A percentile compares a stretch with the other conserved stretches of the same genome.
Evolutionary conservation across 169 alveolate species (phyloP).

Genomic region (Plasmodium fragile): DNA sequence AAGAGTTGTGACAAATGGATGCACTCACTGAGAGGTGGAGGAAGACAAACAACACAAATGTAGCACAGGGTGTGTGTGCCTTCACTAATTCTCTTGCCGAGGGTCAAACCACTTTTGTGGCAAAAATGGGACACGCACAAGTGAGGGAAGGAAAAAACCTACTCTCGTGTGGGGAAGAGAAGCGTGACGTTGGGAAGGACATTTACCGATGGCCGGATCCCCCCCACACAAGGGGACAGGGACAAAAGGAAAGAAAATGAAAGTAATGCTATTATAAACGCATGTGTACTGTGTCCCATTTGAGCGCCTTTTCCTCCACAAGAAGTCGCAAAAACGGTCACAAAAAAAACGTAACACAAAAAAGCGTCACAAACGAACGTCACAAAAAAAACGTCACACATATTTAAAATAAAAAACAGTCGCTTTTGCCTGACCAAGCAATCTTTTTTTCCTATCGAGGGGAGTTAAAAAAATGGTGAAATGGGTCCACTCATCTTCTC

Average conservation of each 20-base stretch:
- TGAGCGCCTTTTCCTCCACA: not conserved
- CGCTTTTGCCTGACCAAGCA: slow-evolving; percentile 53
- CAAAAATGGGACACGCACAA: not conserved
- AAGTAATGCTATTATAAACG: not conserved
- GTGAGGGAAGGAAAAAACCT: not conserved
- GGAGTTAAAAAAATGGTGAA: slow-evolving; percentile 47
- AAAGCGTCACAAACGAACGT: too few species aligned
- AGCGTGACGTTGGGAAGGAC: not conserved
- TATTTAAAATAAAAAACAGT: slow-evolving; percentile 55
- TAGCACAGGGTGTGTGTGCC: not conserved
- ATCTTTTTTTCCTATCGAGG: slow-evolving; percentile 28
- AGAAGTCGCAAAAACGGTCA: not conserved
- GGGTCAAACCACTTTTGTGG: not conserved
- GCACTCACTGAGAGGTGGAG: not conserved
- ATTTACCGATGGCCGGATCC: not conserved
- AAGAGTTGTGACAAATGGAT: not conserved
- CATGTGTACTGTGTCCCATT: not conserved
- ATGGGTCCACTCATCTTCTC: slow-evolving; percentile 17
- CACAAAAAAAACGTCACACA: too few species aligned
- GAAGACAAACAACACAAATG: not conserved
- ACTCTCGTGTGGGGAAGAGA: not conserved
- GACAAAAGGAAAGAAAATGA: not conserved
- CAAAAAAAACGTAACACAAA: not conserved
- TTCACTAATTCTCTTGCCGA: not conserved
- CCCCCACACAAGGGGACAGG: not conserved